These are phyloP conservation scores for Pseudocercospora fuligena DNA, from an alignment of 2,329 filamentous ascomycete species.

Conservation along the genomic window DNA sequence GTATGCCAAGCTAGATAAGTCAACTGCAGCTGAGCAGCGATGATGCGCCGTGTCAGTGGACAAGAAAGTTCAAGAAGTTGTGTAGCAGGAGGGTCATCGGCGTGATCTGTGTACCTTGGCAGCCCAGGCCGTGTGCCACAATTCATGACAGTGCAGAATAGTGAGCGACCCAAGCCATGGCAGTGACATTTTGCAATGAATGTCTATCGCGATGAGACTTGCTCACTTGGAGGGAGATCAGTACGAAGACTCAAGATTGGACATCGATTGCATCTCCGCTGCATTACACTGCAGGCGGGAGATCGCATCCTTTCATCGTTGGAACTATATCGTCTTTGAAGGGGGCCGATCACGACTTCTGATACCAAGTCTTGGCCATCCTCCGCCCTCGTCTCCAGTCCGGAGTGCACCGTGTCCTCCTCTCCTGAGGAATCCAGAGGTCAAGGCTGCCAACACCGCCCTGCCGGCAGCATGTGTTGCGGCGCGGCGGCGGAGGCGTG, in stretches of 20 bases:
- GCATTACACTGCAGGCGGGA: background rate
- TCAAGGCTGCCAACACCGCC: constrained; percentile 13
- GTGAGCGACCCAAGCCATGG: background rate
- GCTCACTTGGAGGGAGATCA: background rate
- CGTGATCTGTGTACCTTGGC: constrained; percentile 2
- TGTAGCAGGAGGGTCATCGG: constrained; percentile 1
- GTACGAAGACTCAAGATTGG: background rate
- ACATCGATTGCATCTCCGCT: background rate
- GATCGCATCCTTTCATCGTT: background rate
- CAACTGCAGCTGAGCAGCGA: background rate
- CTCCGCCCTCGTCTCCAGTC: background rate
- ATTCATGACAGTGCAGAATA: background rate
- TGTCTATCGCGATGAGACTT: background rate
- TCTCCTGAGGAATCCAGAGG: background rate
- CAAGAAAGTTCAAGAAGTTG: constrained; percentile 4
- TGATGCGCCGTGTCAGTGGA: constrained; percentile 4
- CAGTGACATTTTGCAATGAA: background rate
- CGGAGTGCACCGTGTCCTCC: background rate
- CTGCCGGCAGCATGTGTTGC: constrained; percentile 11
- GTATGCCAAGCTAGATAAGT: background rate
- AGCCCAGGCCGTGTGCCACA: background rate
- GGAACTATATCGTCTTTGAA: background rate
- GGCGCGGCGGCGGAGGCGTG: constrained; percentile 12
- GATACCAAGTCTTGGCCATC: constrained; percentile 3
- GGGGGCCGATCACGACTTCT: background rate